Percentiles rank a stretch among this genome's conserved stretches.
Conservation (phyloP, 2,329 filamentous ascomycete genomes). For the Neospermospora avenae region DNA sequence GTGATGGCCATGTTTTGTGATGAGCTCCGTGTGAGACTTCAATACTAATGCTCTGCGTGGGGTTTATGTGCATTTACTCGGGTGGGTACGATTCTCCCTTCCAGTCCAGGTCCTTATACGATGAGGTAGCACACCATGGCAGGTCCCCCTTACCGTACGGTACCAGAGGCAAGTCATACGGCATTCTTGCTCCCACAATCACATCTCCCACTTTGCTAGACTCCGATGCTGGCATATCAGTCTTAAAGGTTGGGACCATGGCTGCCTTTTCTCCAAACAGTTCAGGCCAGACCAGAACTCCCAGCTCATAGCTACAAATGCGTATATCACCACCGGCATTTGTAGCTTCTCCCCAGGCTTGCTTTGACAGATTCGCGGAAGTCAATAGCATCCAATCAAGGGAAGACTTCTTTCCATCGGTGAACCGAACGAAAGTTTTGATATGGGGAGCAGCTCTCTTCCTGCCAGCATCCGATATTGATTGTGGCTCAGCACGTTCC, state of each 20-base stretch:
- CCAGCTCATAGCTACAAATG: constrained; percentile 79
- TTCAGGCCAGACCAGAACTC: constrained; percentile 77
- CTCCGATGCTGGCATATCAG: constrained; percentile 48
- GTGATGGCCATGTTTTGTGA: not conserved
- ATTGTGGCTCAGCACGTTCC: constrained; percentile 15
- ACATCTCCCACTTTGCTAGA: constrained; percentile 31
- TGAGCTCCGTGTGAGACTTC: not conserved
- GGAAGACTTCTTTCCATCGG: constrained; percentile 22
- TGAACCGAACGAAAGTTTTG: constrained; percentile 79
- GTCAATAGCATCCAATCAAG: constrained; percentile 73
- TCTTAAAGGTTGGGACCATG: constrained; percentile 69
- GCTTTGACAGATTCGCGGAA: constrained; percentile 87
- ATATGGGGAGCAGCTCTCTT: constrained; percentile 78
- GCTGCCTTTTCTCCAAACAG: constrained; percentile 43
- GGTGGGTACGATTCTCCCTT: constrained; percentile 24
- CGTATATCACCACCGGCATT: constrained; percentile 58
- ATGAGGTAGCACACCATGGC: constrained; percentile 72
- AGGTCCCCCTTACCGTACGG: constrained; percentile 60
- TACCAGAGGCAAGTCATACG: constrained; percentile 76
- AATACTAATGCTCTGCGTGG: not conserved
- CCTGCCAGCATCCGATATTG: constrained; percentile 52
- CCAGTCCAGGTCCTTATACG: constrained; percentile 57
- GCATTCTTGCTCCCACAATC: constrained; percentile 69
- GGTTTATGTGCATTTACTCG: not conserved
- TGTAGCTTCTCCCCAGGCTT: constrained; percentile 75